Evolutionary conservation across 2,329 filamentous ascomycete genomes (phyloP), one percentile per base, ranked within the genome.

Genomic region (Cordyceps militaris): DNA sequence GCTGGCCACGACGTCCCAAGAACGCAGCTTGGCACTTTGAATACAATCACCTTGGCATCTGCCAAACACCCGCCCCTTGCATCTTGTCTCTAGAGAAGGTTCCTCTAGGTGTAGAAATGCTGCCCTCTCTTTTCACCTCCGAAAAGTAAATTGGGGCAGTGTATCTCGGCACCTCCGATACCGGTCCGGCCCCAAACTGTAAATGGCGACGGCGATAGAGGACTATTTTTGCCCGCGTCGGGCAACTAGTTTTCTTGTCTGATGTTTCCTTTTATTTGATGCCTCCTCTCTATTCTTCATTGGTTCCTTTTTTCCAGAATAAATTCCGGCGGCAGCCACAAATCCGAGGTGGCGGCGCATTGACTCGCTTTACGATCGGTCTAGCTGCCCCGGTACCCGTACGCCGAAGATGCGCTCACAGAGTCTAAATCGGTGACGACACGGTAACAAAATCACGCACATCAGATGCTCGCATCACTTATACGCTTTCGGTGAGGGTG

Each of bases 31-130:
- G 55, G 55, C 47, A 50, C 30, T 40, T n/a, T 57, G 46, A 57
- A 57, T 57, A 57, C 42, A 57, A 43, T 50, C 47, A 50, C 47
- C 28, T 44, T 57, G 55, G 55, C 54, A 50, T 56, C 23, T 36
- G 54, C 54, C 54, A 56, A 56, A 42, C 13, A 13, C 46, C 50
- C 44, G 21, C 34, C 23, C 48, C 16, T 7, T 51, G 5, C 10
- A 19, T 19, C n/a, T 40, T 14, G 4, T 24, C 26, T 48, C 16
- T 16, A 11, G 48, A 24, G 23, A 51, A 28, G 4, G 21, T 26
- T 38, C 40, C 48, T 40, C 21, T 51, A 21, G 48, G 14, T 19
- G 48, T 40, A 51, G 23, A 26, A 38, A 3, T 51, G 34, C 34
- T 21, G 23, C 9, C 4, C 16, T 14, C 19, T 19, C 21, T n/a